Evolutionary conservation across 768 basidiomycete species (phyloP).

Genomic region (Sutorius australiensis): DNA sequence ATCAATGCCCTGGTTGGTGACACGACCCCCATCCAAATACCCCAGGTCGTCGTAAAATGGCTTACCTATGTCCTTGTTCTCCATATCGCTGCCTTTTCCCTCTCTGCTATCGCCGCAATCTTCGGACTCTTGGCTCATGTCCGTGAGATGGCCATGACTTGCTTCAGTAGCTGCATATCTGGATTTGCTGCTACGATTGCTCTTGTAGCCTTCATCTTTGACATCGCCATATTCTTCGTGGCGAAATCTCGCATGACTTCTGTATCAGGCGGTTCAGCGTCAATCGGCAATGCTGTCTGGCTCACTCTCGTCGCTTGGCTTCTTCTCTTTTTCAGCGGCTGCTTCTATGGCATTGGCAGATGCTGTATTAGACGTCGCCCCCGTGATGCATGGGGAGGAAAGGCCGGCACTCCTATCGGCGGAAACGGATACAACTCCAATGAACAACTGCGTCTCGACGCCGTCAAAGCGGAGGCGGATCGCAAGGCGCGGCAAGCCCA

Average conservation of each 20-base stretch:
- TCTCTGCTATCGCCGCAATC: constrained; percentile 66
- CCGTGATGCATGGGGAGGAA: constrained; percentile 37
- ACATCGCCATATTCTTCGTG: constrained; percentile 86
- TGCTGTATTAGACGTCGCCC: constrained; percentile 71
- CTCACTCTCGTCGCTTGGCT: constrained; percentile 84
- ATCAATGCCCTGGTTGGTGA: constrained; percentile 78
- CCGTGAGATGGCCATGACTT: constrained; percentile 80
- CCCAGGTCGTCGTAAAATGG: constrained; percentile 86
- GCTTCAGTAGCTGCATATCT: constrained; percentile 76
- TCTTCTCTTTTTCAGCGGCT: constrained; percentile 85
- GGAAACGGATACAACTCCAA: constrained; percentile 36
- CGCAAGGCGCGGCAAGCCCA: constrained; percentile 65
- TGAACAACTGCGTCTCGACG: constrained; percentile 75
- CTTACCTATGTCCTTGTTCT: constrained; percentile 90
- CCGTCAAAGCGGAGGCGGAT: constrained; percentile 83
- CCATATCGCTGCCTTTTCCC: constrained; percentile 81
- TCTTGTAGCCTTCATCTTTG: constrained; percentile 88
- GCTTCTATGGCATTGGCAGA: constrained; percentile 79
- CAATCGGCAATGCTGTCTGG: constrained; percentile 89
- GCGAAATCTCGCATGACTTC: constrained; percentile 79
- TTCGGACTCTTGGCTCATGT: constrained; percentile 89
- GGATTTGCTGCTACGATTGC: constrained; percentile 77
- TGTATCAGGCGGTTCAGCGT: constrained; percentile 68
- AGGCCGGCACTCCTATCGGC: constrained; percentile 28
- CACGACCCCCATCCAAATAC: constrained; percentile 62